phyloP scores from a whole-genome alignment of 2,329 filamentous ascomycete species.

The Colletotrichum incanum region DNA sequence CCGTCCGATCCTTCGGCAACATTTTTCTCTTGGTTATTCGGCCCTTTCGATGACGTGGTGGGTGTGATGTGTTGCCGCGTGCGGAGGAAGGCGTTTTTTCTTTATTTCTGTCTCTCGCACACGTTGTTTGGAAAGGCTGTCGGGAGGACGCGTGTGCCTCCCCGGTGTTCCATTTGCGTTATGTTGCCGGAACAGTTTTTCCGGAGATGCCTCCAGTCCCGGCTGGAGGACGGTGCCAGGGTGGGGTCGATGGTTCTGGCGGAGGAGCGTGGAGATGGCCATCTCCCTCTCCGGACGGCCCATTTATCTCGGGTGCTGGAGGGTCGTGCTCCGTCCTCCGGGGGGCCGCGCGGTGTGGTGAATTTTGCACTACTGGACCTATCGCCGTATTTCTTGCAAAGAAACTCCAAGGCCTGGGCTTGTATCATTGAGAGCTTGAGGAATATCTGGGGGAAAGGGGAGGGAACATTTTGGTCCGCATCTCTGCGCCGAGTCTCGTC shows the following conservation, averaged over 20 bases:
- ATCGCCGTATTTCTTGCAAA: background rate
- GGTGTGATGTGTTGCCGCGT: background rate
- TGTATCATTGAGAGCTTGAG: background rate
- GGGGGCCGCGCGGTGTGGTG: background rate
- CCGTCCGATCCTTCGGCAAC: conserved; percentile 5
- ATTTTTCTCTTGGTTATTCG: background rate
- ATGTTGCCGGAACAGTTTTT: too few species aligned
- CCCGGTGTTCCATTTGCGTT: background rate
- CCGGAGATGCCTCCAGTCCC: background rate
- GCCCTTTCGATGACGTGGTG: conserved; percentile 1
- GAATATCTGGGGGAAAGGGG: background rate
- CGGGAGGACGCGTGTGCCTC: background rate
- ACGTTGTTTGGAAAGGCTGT: background rate
- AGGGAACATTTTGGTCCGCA: too few species aligned
- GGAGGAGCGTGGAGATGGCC: background rate
- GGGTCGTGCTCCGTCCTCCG: background rate
- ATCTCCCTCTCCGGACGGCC: background rate
- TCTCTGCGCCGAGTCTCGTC: too few species aligned
- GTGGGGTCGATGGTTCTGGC: background rate
- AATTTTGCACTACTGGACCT: background rate
- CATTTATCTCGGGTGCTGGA: background rate
- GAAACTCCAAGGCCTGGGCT: background rate
- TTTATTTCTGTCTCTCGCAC: background rate
- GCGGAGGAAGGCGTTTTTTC: background rate
- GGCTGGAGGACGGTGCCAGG: background rate